phyloP scores from a whole-genome alignment of 352 stramenopile species.

The Globisporangium lucens region DNA sequence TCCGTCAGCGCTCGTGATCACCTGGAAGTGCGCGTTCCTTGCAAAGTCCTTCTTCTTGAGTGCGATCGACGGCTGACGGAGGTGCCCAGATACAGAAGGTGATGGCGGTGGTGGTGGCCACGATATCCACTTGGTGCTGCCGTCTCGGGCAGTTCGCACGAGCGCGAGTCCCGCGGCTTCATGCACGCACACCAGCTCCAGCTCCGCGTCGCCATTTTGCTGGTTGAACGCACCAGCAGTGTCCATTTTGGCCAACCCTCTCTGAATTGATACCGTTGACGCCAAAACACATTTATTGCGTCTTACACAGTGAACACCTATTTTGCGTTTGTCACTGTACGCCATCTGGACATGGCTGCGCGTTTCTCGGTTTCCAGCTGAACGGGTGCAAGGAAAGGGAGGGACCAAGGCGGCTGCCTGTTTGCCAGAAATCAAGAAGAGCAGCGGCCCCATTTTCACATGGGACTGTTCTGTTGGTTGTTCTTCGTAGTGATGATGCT shows the following conservation, averaged over 20 bases:
- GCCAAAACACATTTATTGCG: not conserved
- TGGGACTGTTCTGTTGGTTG: not conserved
- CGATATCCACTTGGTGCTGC: slow-evolving; percentile 24
- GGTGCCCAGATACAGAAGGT: too few relatives aligned
- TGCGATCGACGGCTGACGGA: slow-evolving; percentile 18
- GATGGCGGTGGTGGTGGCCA: slow-evolving; percentile 15
- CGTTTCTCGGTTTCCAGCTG: slow-evolving; percentile 7
- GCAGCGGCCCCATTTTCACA: not conserved
- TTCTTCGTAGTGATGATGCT: not conserved
- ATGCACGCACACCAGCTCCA: slow-evolving; percentile 22
- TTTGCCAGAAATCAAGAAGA: not conserved
- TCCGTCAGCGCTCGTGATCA: slow-evolving; percentile 18
- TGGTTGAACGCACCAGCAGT: not conserved
- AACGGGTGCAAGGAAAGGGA: not conserved
- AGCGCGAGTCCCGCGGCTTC: slow-evolving; percentile 30
- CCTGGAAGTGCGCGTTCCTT: slow-evolving; percentile 22
- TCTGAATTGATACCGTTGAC: not conserved
- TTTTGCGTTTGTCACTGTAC: not conserved
- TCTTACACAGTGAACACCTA: too few relatives aligned
- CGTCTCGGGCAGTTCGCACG: slow-evolving; percentile 7
- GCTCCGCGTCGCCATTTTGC: slow-evolving; percentile 1
- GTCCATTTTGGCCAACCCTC: not conserved
- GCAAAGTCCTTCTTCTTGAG: slow-evolving; percentile 17
- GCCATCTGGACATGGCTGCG: slow-evolving; percentile 2
- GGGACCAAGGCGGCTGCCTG: not conserved